These are phyloP conservation scores for Fusarium longipes DNA, from an alignment of 2,329 filamentous ascomycete genomes.

Conservation along the genomic window DNA sequence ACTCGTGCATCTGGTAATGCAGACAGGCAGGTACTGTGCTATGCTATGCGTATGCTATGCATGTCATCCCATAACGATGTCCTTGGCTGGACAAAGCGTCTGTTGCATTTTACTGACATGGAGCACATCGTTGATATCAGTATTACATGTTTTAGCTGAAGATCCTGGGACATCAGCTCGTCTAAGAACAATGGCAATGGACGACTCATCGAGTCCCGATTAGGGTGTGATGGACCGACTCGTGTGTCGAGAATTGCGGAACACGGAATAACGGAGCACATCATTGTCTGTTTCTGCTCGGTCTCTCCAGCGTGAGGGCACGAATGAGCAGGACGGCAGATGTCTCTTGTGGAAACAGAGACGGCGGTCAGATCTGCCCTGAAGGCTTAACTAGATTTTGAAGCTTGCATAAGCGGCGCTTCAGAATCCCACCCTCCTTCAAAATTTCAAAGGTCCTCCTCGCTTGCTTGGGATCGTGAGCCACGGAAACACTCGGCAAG, in stretches of 20 bases:
- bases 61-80: constrained; percentile 37
- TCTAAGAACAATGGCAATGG: constrained; percentile 19
- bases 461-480: constrained; percentile 23
- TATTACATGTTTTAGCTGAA: constrained; percentile 40
- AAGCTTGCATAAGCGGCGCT: constrained; percentile 49
- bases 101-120: constrained; percentile 40
- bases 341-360: constrained; percentile 38
- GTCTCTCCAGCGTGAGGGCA: constrained; percentile 29
- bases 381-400: constrained; percentile 40
- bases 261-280: constrained; percentile 34
- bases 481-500: constrained; percentile 32
- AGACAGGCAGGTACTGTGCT: constrained; percentile 15
- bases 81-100: constrained; percentile 33
- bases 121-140: constrained; percentile 34
- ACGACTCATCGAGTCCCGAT: constrained; percentile 34
- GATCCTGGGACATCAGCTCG: constrained; percentile 40
- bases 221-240: constrained; percentile 33
- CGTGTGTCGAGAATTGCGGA: constrained; percentile 27
- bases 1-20: constrained; percentile 33
- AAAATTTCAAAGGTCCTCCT: constrained; percentile 5
- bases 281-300: constrained; percentile 33
- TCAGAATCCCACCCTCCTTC: constrained; percentile 19
- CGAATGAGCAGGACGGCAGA: constrained; percentile 40
- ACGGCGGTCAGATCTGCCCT: constrained; percentile 37
- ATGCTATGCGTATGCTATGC: constrained; percentile 35